Base-by-base conservation (phyloP, 2,329 filamentous ascomycete species). In the Fusarium brachygibbosum region DNA sequence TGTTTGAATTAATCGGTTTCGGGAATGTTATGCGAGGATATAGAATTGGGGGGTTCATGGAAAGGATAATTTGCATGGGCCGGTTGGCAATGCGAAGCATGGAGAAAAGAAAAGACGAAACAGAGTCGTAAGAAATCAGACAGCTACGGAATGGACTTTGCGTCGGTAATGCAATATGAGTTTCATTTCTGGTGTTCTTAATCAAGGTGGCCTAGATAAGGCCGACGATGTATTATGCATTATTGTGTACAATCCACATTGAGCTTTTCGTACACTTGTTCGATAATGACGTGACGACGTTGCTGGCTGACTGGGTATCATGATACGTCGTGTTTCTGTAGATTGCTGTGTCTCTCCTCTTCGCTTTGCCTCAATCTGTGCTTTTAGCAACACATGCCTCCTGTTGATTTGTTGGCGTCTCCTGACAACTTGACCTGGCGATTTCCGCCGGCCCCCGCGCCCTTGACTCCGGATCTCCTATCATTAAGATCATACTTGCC, bases 401-500 rank as follows among this genome's bases (percentile, higher is more conserved):
- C 79, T 16, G 76, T 71, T 11, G 78, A 77, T 70, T 82, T 83
- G 53, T 67, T 78, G 9, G 79, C 78, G 13, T 82, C 79, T n/a
- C 81, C 72, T 4, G 79, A 75, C 48, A 90, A 70, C 68, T 82
- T 85, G 17, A 89, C 81, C 63, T 84, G 80, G 67, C 79, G 76
- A 59, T 75, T 79, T 51, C 82, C 78, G 72, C 84, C 78, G 73
- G 89, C 78, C 68, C 86, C 80, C 70, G 90, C 80, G 55, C 91
- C 90, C 81, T 98, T 98, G 65, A 99, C 94, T 28, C 96, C 96
- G 65, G 92, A 95, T 76, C 94, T 88, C 76, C 95, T 87, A 79
- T 98, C 95, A 77, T 97, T 97, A 72, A 98, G 83, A 81, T 99
- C 94, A 78, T 98, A 98, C 78, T 90, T 93, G 13, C 96, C 96